Base-by-base conservation (phyloP, 352 stramenopile genomes). In the Globisporangium spinosum region DNA sequence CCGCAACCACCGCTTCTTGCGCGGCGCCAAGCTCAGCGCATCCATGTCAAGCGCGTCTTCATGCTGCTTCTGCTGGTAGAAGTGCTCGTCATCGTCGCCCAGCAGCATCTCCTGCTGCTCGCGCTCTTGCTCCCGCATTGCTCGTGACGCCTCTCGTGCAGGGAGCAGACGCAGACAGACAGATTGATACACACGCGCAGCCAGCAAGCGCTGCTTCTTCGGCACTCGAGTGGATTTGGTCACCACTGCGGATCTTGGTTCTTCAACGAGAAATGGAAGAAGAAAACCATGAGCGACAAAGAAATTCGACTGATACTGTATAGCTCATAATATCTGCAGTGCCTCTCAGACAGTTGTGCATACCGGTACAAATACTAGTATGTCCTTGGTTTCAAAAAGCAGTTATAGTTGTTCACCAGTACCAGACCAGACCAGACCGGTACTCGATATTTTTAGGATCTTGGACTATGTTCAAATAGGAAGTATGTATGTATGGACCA, bases 1-100 rank as follows among this genome's bases (percentile, higher is more conserved):
- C 12, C 70, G 76, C 23, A 89, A 74, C 43, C 65, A 61, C 4
- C 70, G 59, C 34, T 51, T 53, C 45, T 57, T 53, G 29, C 49
- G 67, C 23, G 45, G 29, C 49, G 22, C 17, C 29, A 57, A 20
- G 6, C 54, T 32, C 9, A 61, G n/a, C 62, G 60, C 17, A 27
- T 54, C 55, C 45, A 59, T 3, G 5, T 40, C 54, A 25, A 29
- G 8, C 9, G 22, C 53, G 53, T n/a, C 8, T 12, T 40, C 27
- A 1, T 17, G 23, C 15, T 20, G 27, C 27, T 59, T 17, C 40
- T 49, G 54, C 27, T 59, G 13, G 8, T 59, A 58, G 20, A 53
- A 76, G 43, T 29, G 51, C 54, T 51, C 43, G 70, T 57, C 35
- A 66, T 45, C 55, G 56, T 58, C 0, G 40, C 47, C 23, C 25